Evolutionary conservation across 2,329 filamentous ascomycete species (phyloP).

Genomic region (Pyricularia pennisetigena): DNA sequence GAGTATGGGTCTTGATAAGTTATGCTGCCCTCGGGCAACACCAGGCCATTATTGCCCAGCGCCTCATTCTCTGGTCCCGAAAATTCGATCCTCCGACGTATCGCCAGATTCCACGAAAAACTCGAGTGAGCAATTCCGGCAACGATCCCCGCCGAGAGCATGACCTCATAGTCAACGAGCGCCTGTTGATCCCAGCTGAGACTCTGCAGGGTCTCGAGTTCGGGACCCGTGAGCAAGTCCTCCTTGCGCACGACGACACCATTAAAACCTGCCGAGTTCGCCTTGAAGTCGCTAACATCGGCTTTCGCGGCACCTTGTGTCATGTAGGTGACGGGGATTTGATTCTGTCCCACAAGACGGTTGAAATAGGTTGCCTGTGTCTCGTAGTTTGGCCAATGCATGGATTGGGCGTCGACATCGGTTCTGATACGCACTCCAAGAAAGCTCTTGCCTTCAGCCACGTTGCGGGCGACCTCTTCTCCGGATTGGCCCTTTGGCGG

Average conservation of each 20-base stretch:
- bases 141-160: constrained; percentile 31
- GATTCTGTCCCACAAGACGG: constrained; percentile 16
- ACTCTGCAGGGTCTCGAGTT: constrained; percentile 21
- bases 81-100: constrained; percentile 23
- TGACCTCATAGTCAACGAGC: constrained; percentile 39
- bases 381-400: constrained; percentile 19
- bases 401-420: constrained; percentile 17
- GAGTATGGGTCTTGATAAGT: constrained; percentile 23
- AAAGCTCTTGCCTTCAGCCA: constrained; percentile 13
- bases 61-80: constrained; percentile 8
- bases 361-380: constrained; percentile 22
- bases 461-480: neutral
- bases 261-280: constrained; percentile 23
- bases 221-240: constrained; percentile 27
- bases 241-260: constrained; percentile 31
- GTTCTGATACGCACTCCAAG: constrained; percentile 25
- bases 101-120: constrained; percentile 36
- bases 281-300: constrained; percentile 24
- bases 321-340: constrained; percentile 27
- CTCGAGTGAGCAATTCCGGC: constrained; percentile 32
- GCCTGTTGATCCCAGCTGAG: constrained; percentile 38
- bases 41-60: constrained; percentile 6
- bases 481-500: constrained; percentile 1
- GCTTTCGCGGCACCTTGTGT: constrained; percentile 27
- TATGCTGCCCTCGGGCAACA: constrained; percentile 8